These are phyloP conservation scores for Hericium coralloides DNA, from an alignment of 768 basidiomycete genomes.

Conservation along the genomic window DNA sequence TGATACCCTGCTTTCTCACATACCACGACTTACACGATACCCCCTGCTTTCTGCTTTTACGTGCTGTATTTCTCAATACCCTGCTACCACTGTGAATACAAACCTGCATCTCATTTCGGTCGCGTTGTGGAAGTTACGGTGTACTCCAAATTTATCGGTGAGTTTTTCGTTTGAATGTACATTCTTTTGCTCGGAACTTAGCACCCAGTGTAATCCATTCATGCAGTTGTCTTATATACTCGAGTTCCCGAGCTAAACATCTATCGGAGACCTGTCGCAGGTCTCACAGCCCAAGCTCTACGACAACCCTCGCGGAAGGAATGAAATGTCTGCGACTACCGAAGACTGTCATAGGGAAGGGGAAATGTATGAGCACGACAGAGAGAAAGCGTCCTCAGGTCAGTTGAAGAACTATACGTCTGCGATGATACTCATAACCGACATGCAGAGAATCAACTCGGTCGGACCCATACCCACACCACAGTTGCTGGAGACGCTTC, in stretches of 20 bases:
- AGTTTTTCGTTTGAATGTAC: no score
- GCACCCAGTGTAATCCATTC: no score
- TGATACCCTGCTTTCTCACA: neutral
- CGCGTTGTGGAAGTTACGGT: no score
- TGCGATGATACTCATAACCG: neutral
- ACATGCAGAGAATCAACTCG: neutral
- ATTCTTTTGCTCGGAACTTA: no score
- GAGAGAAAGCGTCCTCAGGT: neutral
- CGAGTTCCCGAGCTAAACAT: no score
- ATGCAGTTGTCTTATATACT: no score
- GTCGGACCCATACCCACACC: neutral
- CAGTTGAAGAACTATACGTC: no score
- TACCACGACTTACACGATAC: neutral
- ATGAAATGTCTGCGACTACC: constrained; percentile 1
- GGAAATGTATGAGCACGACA: neutral
- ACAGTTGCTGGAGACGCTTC: neutral
- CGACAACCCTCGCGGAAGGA: neutral
- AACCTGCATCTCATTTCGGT: no score
- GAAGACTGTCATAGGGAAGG: neutral
- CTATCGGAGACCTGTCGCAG: no score
- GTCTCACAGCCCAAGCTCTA: no score
- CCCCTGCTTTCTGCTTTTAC: neutral
- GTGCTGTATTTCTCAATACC: neutral
- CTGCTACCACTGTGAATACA: no score
- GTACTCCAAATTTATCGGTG: no score